Percentiles rank a stretch among this genome's conserved stretches.
Conservation (phyloP, 179 eudicot genomes). For the Spinacia oleracea region DNA sequence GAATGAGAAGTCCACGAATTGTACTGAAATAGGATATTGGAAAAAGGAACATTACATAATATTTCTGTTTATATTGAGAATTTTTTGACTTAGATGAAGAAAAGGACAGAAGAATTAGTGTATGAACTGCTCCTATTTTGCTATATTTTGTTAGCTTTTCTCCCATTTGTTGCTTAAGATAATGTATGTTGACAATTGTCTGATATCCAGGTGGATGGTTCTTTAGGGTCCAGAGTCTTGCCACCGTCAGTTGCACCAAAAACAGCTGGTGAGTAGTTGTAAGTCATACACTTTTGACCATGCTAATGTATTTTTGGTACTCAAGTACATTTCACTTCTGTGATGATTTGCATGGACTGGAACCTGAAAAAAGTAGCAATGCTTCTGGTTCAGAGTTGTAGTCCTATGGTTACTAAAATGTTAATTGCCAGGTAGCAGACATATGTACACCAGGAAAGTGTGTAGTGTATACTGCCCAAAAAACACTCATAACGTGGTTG, state of each 20-base stretch:
- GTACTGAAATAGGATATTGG: not conserved
- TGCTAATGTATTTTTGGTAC: not conserved
- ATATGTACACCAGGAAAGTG: not conserved
- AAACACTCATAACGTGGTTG: not conserved
- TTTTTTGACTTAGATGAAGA: not conserved
- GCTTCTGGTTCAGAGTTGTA: not conserved
- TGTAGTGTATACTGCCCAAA: not conserved
- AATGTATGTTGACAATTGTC: conserved; percentile 1
- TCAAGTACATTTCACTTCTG: not conserved
- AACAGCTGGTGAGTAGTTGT: conserved; percentile 43
- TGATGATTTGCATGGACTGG: conserved; percentile 4
- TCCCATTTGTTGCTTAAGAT: not conserved
- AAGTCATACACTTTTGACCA: not conserved
- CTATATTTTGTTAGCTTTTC: not conserved
- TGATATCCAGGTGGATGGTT: conserved; percentile 45
- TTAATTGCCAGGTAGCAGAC: not conserved
- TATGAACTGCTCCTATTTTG: not conserved
- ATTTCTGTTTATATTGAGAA: not conserved
- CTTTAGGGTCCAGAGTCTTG: conserved; percentile 41
- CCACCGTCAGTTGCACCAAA: conserved; percentile 42
- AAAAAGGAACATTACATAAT: not conserved
- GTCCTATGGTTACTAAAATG: conserved; percentile 2
- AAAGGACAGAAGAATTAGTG: not conserved
- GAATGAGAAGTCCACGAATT: not conserved
- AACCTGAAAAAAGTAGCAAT: conserved; percentile 1